Base-by-base conservation (phyloP, 1,284 basidiomycete species). In the Coriolopsis trogii region DNA sequence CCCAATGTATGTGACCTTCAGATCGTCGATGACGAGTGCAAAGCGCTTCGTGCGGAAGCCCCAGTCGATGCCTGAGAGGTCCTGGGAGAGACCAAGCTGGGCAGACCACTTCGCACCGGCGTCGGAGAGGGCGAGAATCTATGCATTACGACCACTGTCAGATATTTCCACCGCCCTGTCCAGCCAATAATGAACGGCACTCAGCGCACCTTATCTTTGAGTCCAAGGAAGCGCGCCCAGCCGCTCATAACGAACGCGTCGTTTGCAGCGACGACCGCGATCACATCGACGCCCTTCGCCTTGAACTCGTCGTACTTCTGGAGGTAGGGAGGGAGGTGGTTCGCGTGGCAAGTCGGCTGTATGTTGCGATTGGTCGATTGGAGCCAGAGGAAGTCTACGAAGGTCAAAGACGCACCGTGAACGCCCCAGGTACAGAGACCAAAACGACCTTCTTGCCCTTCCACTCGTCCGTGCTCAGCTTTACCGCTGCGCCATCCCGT, bases 391-490 rank as follows among this genome's bases (percentile, higher is more conserved):
- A 31, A 28, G 7, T 8, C 10, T 7, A 2, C 26, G 18, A 13
- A 44, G 26, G 29, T 20, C 24, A 43, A 16, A 15, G 47, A 70
- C 83, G 62, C 58, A 89, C 87, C 15, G 87, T 90, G 73, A 91
- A 90, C 23, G 89, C 88, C 49, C 89, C 89, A 23, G 89, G 89
- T 34, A 91, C 85, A 53, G 88, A 75, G 67, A 92, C 80, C 53
- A 92, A 69, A 40, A 93, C 85, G 48, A 92, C 85, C 72, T 89
- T 92, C 79, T 93, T 93, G 66, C 85, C 86, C 70, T 87, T 89
- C 87, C 87, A 91, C 40, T 81, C 76, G 58, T 84, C 77, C 18
- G 83, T 87, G 53, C 73, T 73, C 56, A 84, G 72, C 54, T 73
- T 72, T 34, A 69, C 67, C 30, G 81, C 84, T 85, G 62, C n/a